phyloP scores from a whole-genome alignment of 441 rosid genomes.

The Kokia cookei region DNA sequence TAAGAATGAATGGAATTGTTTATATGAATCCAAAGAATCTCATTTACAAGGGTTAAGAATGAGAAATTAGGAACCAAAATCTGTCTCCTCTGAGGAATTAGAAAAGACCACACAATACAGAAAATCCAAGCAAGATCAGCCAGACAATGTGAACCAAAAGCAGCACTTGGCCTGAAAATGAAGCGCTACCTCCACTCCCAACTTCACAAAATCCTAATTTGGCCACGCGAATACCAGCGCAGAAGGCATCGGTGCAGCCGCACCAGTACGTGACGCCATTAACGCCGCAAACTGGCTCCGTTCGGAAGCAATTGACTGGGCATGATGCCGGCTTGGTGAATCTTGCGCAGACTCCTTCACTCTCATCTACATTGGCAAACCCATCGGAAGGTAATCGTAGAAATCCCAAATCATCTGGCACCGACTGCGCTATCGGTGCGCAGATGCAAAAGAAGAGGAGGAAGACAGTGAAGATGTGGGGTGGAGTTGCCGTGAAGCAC shows the following conservation, averaged over 20 bases:
- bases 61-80: not conserved
- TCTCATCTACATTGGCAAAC: conserved; percentile 14
- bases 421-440: not conserved
- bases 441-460: not conserved
- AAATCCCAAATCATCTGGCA: not conserved
- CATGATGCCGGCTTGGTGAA: conserved; percentile 31
- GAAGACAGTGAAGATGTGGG: not conserved
- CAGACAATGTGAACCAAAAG: conserved; percentile 17
- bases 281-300: conserved; percentile 80
- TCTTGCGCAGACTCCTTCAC: conserved; percentile 25
- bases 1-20: not conserved
- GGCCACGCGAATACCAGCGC: conserved; percentile 55
- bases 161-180: conserved; percentile 78
- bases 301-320: conserved; percentile 69
- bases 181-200: conserved; percentile 53
- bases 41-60: not conserved
- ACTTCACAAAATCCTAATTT: conserved; percentile 67
- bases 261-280: conserved; percentile 86
- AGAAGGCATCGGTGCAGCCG: conserved; percentile 71
- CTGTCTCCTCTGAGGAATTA: conserved; percentile 16
- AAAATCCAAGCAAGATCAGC: conserved; percentile 38
- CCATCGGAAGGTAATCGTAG: conserved; percentile 20
- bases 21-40: not conserved
- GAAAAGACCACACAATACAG: conserved; percentile 62
- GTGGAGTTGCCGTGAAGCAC: not conserved